phyloP scores from a whole-genome alignment of 352 stramenopile species.

The Phytophthora brassicae region DNA sequence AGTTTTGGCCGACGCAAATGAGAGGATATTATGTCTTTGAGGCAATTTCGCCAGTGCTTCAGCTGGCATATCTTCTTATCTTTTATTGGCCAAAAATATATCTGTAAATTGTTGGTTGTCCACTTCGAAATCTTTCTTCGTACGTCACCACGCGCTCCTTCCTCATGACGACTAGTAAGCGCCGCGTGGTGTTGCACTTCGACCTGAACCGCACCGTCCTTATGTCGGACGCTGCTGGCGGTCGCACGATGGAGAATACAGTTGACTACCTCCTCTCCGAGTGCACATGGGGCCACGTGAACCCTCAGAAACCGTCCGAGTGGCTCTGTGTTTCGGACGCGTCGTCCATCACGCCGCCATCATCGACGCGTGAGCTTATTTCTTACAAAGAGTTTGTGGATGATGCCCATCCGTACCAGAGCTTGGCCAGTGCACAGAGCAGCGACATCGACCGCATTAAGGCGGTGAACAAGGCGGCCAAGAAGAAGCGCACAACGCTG shows the following conservation, averaged over 20 bases:
- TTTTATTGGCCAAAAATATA: too few relatives aligned
- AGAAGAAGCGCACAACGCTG: constrained; percentile 76
- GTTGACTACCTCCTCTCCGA: constrained; percentile 86
- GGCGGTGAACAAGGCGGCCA: constrained; percentile 71
- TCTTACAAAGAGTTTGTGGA: constrained; percentile 89
- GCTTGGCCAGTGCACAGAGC: constrained; percentile 26
- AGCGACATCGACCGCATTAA: constrained; percentile 59
- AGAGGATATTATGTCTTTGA: too few relatives aligned
- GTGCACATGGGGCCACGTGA: constrained; percentile 72
- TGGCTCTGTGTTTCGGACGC: constrained; percentile 67
- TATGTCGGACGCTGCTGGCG: constrained; percentile 88
- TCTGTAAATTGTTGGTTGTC: too few relatives aligned
- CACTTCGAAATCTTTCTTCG: too few relatives aligned
- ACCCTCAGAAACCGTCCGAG: constrained; percentile 29
- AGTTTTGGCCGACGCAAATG: too few relatives aligned
- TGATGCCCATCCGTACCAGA: constrained; percentile 68
- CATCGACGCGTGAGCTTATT: constrained; percentile 30
- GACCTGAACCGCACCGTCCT: constrained; percentile 89
- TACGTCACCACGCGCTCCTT: constrained; percentile 22
- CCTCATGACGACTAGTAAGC: constrained; percentile 30
- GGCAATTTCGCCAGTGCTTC: too few relatives aligned
- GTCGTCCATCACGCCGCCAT: constrained; percentile 49
- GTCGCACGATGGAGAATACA: constrained; percentile 88
- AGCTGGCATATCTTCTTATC: too few relatives aligned
- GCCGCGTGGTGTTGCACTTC: constrained; percentile 81